A percentile compares a stretch with the other conserved stretches of the same genome.
Conservation (phyloP, 345 rosid genomes). For the Dipteronia sinensis region DNA sequence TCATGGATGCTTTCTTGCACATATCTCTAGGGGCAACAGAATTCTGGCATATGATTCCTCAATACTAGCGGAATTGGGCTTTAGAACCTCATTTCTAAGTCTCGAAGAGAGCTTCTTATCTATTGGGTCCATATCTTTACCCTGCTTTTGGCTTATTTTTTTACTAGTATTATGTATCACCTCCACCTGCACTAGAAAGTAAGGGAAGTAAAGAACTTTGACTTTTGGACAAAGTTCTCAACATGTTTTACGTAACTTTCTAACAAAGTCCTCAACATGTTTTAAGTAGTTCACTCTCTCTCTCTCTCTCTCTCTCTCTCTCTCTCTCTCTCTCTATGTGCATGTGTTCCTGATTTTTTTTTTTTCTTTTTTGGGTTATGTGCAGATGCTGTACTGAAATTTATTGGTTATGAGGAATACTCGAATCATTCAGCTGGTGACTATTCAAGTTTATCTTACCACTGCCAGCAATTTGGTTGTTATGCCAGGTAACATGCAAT, state of each 20-base stretch:
- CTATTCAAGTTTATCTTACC: conserved; percentile 57
- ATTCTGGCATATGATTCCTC: background rate
- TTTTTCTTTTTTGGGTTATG: conserved; percentile 1
- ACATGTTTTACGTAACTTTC: background rate
- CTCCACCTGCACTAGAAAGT: background rate
- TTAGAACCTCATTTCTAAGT: background rate
- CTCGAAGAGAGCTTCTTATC: background rate
- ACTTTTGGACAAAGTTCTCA: background rate
- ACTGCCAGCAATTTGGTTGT: conserved; percentile 62
- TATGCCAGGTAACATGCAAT: conserved; percentile 48
- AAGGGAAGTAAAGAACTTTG: background rate
- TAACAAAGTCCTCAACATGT: background rate
- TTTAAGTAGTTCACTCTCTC: background rate
- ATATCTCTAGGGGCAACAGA: background rate
- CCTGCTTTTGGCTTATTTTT: background rate
- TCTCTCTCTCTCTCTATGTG: too few species aligned
- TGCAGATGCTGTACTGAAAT: conserved; percentile 56
- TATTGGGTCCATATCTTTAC: background rate
- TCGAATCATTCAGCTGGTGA: conserved; percentile 28
- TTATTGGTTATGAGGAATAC: conserved; percentile 52
- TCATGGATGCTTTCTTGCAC: background rate
- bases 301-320: background rate
- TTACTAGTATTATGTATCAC: background rate
- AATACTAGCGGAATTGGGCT: background rate
- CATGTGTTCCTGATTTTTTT: background rate